Evolutionary conservation across 805 yeast genomes (phyloP), one percentile per base, ranked within the genome.

Genomic region (Ogataea chonburiensis): DNA sequence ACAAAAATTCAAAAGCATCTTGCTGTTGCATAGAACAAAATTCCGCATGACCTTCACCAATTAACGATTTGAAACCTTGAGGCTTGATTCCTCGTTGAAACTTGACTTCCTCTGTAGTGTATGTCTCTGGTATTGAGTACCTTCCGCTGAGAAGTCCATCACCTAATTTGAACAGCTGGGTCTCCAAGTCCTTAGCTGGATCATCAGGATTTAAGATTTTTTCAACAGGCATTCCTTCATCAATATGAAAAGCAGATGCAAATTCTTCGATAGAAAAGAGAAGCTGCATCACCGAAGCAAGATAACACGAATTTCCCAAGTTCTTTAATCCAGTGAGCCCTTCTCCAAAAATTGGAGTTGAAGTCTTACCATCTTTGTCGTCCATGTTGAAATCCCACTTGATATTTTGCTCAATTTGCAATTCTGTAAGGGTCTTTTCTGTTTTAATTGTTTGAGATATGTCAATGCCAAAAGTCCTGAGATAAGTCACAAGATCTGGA

Each of bases 361-460:
- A 64, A 30, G 71, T 71, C 28, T 72, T 75, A 23, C 96, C 96
- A 42, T 77, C 67, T 1, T 78, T 75, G 33, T 80, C 79, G 11
- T 79, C 79, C 75, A 89, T 75, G 42, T 79, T 77, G 63, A 93
- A 93, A 45, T 91, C 95, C 96, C 97, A 93, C 48, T 81, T 82
- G 61, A 87, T 55, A 58, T 93, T 93, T 55, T 89, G 97, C 56
- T 89, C 97, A 37, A 93, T 74, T 62, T 93, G 95, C 44, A 93
- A 63, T 59, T 93, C 98, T 2, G 89, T 75, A 52, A 93, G 66
- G 18, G 82, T 80, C 63, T 89, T 91, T 58, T 93, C 99, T 1
- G 94, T 87, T 49, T 89, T 86, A 13, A 66, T 65, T 15, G 65
- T 54, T 4, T 69, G 67, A 2, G 64, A 51, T 29, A 79, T 56